Conservation (phyloP, 2,329 filamentous ascomycete genomes). For the Fusarium floridanum region DNA sequence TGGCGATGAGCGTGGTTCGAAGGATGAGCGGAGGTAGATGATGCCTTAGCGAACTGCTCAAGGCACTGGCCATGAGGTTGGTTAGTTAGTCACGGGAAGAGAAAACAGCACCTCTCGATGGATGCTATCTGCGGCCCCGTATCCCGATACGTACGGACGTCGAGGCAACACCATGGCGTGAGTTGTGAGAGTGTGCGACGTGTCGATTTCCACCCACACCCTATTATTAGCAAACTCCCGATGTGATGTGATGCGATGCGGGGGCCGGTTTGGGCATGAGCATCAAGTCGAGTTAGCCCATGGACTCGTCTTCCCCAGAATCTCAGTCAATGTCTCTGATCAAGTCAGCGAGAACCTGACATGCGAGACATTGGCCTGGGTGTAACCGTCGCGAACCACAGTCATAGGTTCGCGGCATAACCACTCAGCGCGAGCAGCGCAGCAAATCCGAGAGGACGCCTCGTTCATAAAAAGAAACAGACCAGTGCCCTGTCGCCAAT, state of each 20-base stretch:
- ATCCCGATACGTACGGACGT: not conserved
- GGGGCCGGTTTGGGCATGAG: slow-evolving; percentile 20
- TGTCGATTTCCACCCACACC: slow-evolving; percentile 25
- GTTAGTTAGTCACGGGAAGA: not conserved
- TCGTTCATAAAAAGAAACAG: slow-evolving; percentile 17
- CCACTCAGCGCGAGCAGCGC: slow-evolving; percentile 8
- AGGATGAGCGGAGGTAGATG: not conserved
- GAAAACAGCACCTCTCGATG: not conserved
- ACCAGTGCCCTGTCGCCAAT: slow-evolving; percentile 30
- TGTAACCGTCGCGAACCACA: not conserved
- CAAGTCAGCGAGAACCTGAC: not conserved
- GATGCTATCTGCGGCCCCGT: slow-evolving; percentile 8
- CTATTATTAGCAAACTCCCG: slow-evolving; percentile 40
- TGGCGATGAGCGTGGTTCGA: not conserved
- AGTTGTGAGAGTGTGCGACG: slow-evolving; percentile 24
- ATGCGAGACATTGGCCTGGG: slow-evolving; percentile 2
- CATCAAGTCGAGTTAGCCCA: slow-evolving; percentile 5
- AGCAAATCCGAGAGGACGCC: not conserved
- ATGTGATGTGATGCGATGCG: slow-evolving; percentile 19
- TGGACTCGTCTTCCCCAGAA: slow-evolving; percentile 5
- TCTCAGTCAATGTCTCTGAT: slow-evolving; percentile 1
- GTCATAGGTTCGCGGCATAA: not conserved
- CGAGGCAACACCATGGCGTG: slow-evolving; percentile 25
- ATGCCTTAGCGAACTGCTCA: slow-evolving; percentile 5
- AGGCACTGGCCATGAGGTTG: slow-evolving; percentile 2